phyloP scores from a whole-genome alignment of 1,139 yeast species.

The Yamadazyma atlantica region DNA sequence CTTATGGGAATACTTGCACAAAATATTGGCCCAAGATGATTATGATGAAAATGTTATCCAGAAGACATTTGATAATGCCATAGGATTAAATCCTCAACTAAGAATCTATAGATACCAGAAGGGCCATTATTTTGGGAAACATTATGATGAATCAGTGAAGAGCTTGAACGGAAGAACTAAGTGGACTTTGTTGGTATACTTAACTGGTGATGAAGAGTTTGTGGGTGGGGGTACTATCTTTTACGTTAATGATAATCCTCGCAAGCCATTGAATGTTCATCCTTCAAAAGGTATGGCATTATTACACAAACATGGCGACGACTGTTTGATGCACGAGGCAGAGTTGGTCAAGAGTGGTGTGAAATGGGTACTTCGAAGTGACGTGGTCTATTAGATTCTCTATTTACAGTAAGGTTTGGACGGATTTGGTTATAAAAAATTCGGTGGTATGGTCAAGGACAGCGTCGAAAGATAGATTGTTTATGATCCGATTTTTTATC shows the following conservation, averaged over 20 bases:
- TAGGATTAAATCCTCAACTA: slow-evolving; percentile 57
- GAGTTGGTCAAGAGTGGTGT: slow-evolving; percentile 51
- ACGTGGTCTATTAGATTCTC: slow-evolving; percentile 39
- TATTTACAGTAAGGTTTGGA: slow-evolving; percentile 5
- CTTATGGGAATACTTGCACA: slow-evolving; percentile 46
- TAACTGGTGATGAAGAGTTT: slow-evolving; percentile 59
- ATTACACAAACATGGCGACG: slow-evolving; percentile 67
- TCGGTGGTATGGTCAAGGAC: slow-evolving; percentile 22
- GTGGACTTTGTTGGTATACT: slow-evolving; percentile 62
- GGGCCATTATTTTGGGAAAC: slow-evolving; percentile 64
- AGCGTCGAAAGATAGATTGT: slow-evolving; percentile 9
- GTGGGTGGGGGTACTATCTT: slow-evolving; percentile 66
- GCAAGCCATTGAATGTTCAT: slow-evolving; percentile 34
- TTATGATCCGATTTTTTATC: slow-evolving; percentile 53
- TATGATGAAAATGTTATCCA: slow-evolving; percentile 29
- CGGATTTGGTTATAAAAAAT: slow-evolving; percentile 20
- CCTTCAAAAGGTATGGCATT: slow-evolving; percentile 61
- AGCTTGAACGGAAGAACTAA: slow-evolving; percentile 38
- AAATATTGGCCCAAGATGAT: slow-evolving; percentile 31
- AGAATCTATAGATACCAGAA: slow-evolving; percentile 55
- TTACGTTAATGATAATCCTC: slow-evolving; percentile 31
- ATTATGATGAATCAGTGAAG: slow-evolving; percentile 59
- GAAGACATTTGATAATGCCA: slow-evolving; percentile 34
- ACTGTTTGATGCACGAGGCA: slow-evolving; percentile 63
- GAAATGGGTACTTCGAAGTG: slow-evolving; percentile 68